A percentile compares a stretch with the other conserved stretches of the same genome.
These are phyloP conservation scores for Sarocladium brachiariae DNA, from an alignment of 2,329 filamentous ascomycete species.

Conservation along the genomic window DNA sequence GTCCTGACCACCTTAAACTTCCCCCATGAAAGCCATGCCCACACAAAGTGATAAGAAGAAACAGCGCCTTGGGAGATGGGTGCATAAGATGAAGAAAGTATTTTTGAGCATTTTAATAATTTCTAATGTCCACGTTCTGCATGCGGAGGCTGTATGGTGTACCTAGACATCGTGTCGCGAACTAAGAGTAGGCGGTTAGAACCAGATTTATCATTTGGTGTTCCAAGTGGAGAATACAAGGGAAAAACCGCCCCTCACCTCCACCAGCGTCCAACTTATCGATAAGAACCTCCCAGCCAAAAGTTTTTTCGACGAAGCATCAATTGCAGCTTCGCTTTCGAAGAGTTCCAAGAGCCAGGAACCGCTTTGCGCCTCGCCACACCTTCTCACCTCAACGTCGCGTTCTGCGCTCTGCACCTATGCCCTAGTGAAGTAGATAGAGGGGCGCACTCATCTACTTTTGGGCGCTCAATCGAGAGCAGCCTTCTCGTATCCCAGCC, in stretches of 20 bases:
- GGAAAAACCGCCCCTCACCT: not conserved
- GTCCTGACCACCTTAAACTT: too few relatives aligned
- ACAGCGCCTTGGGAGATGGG: too few relatives aligned
- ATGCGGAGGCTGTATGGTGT: too few relatives aligned
- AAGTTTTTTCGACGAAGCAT: conserved; percentile 1
- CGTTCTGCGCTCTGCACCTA: not conserved
- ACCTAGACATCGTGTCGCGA: too few relatives aligned
- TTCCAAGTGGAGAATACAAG: too few relatives aligned
- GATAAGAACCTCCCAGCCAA: conserved; percentile 1
- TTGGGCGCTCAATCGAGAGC: not conserved
- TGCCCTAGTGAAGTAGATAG: not conserved
- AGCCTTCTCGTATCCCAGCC: not conserved
- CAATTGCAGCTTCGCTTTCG: not conserved
- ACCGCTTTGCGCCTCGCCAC: not conserved
- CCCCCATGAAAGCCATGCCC: too few relatives aligned
- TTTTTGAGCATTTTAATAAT: too few relatives aligned
- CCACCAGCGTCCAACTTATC: not conserved
- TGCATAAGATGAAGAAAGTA: too few relatives aligned
- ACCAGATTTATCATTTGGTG: too few relatives aligned
- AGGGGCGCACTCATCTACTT: not conserved
- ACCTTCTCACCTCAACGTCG: not conserved
- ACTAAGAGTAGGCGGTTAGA: too few relatives aligned
- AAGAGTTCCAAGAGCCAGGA: not conserved
- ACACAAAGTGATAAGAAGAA: too few relatives aligned
- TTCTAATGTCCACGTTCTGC: too few relatives aligned